Base-by-base conservation (phyloP, 805 yeast species). In the Starmerella bombicola region DNA sequence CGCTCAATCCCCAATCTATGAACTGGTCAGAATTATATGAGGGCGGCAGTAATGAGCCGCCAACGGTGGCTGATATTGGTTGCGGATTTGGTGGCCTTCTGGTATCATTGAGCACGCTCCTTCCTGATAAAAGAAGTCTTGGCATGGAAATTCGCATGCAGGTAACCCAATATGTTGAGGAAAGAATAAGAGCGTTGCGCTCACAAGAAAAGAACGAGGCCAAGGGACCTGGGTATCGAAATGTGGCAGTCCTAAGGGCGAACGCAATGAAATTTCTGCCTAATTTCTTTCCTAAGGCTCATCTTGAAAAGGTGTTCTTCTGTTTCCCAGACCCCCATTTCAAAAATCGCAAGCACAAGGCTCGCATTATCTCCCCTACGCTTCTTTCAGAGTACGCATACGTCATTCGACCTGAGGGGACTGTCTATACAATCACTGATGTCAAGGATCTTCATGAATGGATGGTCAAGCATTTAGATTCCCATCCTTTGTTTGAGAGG, bases 281-380 rank as follows among this genome's bases (percentile, higher is more conserved):
- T 18, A 91, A 91, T 60, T 91, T 91, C 60, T 91, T 91, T 64
- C 66, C 69, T 43, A 79, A 79, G 60, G 76, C 76, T 5, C 96
- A 85, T 58, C 65, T 86, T 38, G 74, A 78, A 25, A 91, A 88
- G 67, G 82, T 91, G 73, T 91, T 91, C 65, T 91, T 91, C 66
- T 91, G 98, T 61, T 91, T 91, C 71, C 98, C 98, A n/a, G 98
- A 91, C 62, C 98, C 98, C 6, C 98, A 91, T 61, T 91, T 91
- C 69, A 91, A 91, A 60, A 93, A 84, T 62, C 71, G 97, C 57
- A 91, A 91, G 59, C 98, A 91, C 64, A 91, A 91, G 69, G 96
- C 96, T 5, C 72, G 98, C 66, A 91, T 91, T 56, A 74, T 91
- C 50, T 86, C 98, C 40, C 78, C 76, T 50, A 88, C 97, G 2